Conservation (phyloP, 2,329 filamentous ascomycete species). For the Ceratocystis huliohia region DNA sequence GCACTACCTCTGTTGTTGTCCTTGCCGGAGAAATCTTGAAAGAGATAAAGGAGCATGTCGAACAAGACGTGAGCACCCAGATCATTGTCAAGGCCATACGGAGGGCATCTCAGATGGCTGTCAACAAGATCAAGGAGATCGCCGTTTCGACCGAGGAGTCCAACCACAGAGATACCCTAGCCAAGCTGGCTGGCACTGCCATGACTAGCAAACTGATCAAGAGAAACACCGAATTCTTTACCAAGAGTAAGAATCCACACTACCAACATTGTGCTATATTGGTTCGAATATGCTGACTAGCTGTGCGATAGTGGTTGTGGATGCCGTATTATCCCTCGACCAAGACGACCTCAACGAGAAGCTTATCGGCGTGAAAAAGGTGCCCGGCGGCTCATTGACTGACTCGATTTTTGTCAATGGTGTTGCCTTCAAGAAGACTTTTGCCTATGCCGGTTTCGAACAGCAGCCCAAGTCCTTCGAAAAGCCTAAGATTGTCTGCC, state of each 20-base stretch:
- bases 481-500: conserved; percentile 89
- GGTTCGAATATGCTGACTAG: conserved; percentile 7
- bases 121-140: conserved; percentile 99
- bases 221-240: conserved; percentile 92
- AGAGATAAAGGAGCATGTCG: conserved; percentile 90
- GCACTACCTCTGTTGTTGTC: conserved; percentile 94
- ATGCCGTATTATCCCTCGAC: conserved; percentile 87
- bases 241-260: conserved; percentile 53
- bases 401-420: conserved; percentile 96
- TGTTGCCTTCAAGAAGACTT: conserved; percentile 99
- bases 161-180: conserved; percentile 75
- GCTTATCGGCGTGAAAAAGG: conserved; percentile 96
- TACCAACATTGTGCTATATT: background rate
- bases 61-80: conserved; percentile 93
- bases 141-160: conserved; percentile 71
- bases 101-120: conserved; percentile 75
- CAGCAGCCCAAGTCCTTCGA: conserved; percentile 95
- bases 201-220: conserved; percentile 99
- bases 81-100: conserved; percentile 93
- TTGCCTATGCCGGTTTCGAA: conserved; percentile 97
- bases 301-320: conserved; percentile 67
- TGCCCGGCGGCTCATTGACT: conserved; percentile 87
- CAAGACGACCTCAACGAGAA: conserved; percentile 97
- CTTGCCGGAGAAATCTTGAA: conserved; percentile 95
- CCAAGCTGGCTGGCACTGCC: conserved; percentile 81